Base-by-base conservation (phyloP, 1,139 yeast species). In the Blastobotrys capitulatus region DNA sequence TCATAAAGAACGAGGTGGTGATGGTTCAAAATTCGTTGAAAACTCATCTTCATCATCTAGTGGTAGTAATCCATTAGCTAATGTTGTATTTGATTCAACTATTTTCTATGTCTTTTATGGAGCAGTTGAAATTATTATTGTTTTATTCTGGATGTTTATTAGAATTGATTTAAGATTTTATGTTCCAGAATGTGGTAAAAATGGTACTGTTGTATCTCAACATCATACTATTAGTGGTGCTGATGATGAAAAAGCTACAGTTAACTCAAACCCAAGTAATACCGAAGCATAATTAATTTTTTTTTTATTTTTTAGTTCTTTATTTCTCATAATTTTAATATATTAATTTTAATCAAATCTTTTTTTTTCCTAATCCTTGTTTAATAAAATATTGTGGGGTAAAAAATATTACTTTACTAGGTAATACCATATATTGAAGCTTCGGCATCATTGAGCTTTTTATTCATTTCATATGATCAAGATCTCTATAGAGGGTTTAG, bases 151-250 rank as follows among this genome's bases (percentile, higher is more conserved):
- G 65, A 64, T 85, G 42, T 64, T 80, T 32, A 80, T 82, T 38
- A 74, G 94, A 63, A 78, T 82, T 45, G 94, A 85, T 63, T 73
- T 86, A 59, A 74, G 94, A 62, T 85, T 85, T 69, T 85, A 85
- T 72, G 79, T 87, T 65, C 92, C 94, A 25, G 92, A 83, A 44
- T 49, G 16, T 32, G 10, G 34, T 19, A 26, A 27, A 6, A 26
- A 19, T 9, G 41, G 9, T n/a, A 22, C 27, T 10, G 27, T 32
- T n/a, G 36, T 35, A 1, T 36, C 32, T 18, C 26, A 40, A 9
- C 29, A 22, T 10, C 19, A 34, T 2, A 7, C 7, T 22, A 18
- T 36, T n/a, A 25, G 38, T 12, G 36, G 22, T 13, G 29, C 34
- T 12, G 34, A 38, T n/a, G n/a, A 20, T 9, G 42, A 27, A 20